Conservation (phyloP, 768 basidiomycete genomes). For the Rubroboletus satanas region DNA sequence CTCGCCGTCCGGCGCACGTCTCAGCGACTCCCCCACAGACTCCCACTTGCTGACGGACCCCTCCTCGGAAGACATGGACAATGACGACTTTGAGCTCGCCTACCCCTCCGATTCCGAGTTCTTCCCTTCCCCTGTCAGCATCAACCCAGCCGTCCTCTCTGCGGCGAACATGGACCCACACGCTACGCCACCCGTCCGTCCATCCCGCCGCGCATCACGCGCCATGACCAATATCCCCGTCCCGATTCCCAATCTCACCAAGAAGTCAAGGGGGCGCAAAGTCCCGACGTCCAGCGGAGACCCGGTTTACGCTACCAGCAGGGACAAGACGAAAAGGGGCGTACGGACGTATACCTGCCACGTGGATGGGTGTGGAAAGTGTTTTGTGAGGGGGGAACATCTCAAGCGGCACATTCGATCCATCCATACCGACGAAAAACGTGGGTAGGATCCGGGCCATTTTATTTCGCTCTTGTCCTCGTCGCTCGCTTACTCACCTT, state of each 20-base stretch:
- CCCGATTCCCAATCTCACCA: slow-evolving; percentile 48
- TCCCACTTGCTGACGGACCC: neutral
- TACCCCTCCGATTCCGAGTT: slow-evolving; percentile 26
- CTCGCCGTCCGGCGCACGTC: neutral
- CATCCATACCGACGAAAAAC: slow-evolving; percentile 82
- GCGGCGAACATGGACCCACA: neutral
- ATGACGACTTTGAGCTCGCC: slow-evolving; percentile 14
- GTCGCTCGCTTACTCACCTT: neutral
- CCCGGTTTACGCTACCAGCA: slow-evolving; percentile 22
- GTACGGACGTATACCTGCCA: slow-evolving; percentile 58
- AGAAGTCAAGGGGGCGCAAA: slow-evolving; percentile 45
- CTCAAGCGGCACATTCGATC: slow-evolving; percentile 76
- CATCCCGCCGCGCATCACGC: slow-evolving; percentile 23
- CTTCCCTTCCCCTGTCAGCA: slow-evolving; percentile 7
- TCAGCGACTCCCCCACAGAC: slow-evolving; percentile 1
- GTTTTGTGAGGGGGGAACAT: slow-evolving; percentile 76
- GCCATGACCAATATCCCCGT: slow-evolving; percentile 33
- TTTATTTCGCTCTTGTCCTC: neutral
- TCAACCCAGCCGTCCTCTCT: slow-evolving; percentile 12
- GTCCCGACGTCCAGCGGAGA: slow-evolving; percentile 40
- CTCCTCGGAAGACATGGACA: slow-evolving; percentile 18
- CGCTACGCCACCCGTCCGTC: slow-evolving; percentile 3
- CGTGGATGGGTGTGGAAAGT: slow-evolving; percentile 72
- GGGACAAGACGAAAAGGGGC: slow-evolving; percentile 33
- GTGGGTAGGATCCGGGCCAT: slow-evolving; percentile 41